Percentiles rank a stretch among this genome's conserved stretches.
Conservation (phyloP, 768 basidiomycete genomes). For the Podaxis rugospora region DNA sequence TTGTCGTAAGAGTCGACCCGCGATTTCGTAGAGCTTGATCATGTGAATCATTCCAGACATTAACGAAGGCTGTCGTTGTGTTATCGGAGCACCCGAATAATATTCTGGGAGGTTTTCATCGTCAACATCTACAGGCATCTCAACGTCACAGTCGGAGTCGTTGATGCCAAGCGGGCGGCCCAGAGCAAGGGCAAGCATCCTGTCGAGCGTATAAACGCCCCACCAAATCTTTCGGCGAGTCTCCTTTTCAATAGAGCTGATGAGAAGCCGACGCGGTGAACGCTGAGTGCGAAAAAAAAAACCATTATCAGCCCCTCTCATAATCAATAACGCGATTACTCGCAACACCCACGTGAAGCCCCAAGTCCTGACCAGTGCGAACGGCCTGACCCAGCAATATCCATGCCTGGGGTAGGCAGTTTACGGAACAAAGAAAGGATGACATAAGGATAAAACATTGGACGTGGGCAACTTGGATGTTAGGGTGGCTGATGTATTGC, state of each 20-base stretch:
- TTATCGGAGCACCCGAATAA: constrained; percentile 58
- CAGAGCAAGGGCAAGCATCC: constrained; percentile 88
- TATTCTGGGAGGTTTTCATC: constrained; percentile 74
- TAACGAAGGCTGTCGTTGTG: constrained; percentile 55
- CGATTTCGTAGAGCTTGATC: constrained; percentile 78
- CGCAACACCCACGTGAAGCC: constrained; percentile 70
- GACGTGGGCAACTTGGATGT: constrained; percentile 81
- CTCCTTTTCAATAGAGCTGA: constrained; percentile 80
- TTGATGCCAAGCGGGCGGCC: constrained; percentile 87
- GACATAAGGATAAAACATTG: constrained; percentile 89
- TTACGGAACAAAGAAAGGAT: constrained; percentile 87
- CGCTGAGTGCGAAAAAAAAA: constrained; percentile 43
- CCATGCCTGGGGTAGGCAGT: constrained; percentile 94
- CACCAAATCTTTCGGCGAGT: constrained; percentile 92
- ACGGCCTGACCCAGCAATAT: constrained; percentile 88
- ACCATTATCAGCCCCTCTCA: constrained; percentile 14
- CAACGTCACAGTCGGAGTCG: constrained; percentile 88
- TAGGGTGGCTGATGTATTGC: constrained; percentile 89
- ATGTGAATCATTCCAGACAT: constrained; percentile 82
- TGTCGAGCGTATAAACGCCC: constrained; percentile 86
- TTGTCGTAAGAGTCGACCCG: constrained; percentile 73
- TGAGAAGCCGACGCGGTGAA: constrained; percentile 68
- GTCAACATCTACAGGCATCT: constrained; percentile 78
- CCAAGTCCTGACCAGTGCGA: constrained; percentile 85
- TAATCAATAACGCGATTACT: constrained; percentile 9